Evolutionary conservation across 192 early-diverging fungal genomes (phyloP).

Genomic region (Coemansia sp.): DNA sequence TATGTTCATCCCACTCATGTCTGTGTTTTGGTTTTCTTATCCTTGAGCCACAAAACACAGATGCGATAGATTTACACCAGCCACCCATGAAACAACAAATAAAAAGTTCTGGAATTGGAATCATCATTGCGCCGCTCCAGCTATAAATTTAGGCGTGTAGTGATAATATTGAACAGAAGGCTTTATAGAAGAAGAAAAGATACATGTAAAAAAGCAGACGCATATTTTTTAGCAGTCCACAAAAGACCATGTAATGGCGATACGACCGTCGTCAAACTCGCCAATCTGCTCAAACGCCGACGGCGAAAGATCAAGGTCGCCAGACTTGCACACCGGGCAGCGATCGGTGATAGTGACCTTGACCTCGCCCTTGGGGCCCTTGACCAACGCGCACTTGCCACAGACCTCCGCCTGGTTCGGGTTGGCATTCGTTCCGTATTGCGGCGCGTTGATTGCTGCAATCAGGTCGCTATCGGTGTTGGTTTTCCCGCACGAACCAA

Average conservation of each 20-base stretch:
- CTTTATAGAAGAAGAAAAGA: too few relatives aligned
- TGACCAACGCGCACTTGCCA: conserved; percentile 53
- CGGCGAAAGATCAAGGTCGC: conserved; percentile 57
- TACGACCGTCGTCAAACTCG: conserved; percentile 46
- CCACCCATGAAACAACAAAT: too few relatives aligned
- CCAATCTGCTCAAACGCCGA: conserved; percentile 57
- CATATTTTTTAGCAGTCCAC: conserved; percentile 35
- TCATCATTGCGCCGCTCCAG: too few relatives aligned
- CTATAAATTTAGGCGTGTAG: too few relatives aligned
- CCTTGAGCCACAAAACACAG: too few relatives aligned
- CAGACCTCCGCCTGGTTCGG: conserved; percentile 51
- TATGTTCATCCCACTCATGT: too few relatives aligned
- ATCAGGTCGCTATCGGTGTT: conserved; percentile 53
- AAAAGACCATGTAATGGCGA: conserved; percentile 55
- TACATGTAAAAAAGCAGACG: too few relatives aligned
- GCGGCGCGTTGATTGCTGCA: conserved; percentile 58
- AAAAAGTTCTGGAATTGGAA: too few relatives aligned
- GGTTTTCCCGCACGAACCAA: conserved; percentile 55
- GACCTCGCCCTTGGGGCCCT: conserved; percentile 46
- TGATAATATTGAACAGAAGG: too few relatives aligned
- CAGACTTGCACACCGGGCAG: conserved; percentile 53
- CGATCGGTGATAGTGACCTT: conserved; percentile 55
- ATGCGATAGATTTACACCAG: too few relatives aligned
- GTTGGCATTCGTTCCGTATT: conserved; percentile 53
- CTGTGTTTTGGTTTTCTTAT: too few relatives aligned